phyloP scores from a whole-genome alignment of 2,329 filamentous ascomycete genomes.

The Cercospora citrullina region DNA sequence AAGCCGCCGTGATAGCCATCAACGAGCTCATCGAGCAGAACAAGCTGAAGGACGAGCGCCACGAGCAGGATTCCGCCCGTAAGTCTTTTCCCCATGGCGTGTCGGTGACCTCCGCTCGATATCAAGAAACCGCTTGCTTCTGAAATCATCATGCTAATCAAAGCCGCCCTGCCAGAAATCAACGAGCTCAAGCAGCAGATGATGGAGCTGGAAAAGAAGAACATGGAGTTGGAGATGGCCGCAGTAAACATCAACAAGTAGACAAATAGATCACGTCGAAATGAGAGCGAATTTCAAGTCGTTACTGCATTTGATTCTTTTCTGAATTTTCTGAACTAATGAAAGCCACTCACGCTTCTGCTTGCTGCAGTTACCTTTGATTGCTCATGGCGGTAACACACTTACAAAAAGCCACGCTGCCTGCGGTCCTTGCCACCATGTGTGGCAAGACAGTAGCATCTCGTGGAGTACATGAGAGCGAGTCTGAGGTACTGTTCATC shows the following conservation, averaged over 20 bases:
- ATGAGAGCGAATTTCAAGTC: neutral
- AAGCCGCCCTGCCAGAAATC: neutral
- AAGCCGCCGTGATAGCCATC: neutral
- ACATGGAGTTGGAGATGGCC: neutral
- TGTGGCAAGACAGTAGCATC: neutral
- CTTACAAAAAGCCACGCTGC: neutral
- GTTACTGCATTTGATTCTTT: neutral
- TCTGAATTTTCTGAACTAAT: neutral
- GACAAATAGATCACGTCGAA: neutral
- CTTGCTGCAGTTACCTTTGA: neutral
- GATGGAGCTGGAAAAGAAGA: neutral
- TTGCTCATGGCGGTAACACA: neutral
- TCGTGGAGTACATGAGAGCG: neutral
- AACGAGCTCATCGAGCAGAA: neutral
- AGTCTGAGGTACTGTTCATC: neutral
- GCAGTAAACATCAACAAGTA: neutral
- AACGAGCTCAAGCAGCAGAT: neutral
- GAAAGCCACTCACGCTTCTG: neutral
- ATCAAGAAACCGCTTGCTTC: neutral
- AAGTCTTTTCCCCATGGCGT: neutral
- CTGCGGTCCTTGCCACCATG: neutral
- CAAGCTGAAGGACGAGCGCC: no score
- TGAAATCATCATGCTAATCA: neutral
- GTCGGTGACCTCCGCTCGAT: neutral
- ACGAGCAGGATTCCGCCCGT: neutral